Conservation (phyloP, 768 basidiomycete genomes). For the Tricholoma sp. region DNA sequence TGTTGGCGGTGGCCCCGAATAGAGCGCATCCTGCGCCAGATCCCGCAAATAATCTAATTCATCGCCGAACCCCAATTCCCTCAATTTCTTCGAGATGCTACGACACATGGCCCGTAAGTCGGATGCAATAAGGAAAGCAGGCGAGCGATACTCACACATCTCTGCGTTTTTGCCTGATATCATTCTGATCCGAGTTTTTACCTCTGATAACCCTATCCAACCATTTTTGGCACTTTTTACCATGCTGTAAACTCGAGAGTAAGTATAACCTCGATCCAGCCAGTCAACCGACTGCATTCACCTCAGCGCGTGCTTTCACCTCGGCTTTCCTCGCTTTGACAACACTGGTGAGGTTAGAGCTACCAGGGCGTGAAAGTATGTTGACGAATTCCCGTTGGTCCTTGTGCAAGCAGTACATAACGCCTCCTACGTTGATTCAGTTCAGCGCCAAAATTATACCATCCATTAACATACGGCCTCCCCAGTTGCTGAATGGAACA, state of each 20-base stretch:
- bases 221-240: conserved; percentile 7
- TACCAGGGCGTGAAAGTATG: conserved; percentile 7
- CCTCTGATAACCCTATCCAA: background rate
- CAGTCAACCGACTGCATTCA: background rate
- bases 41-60: conserved; percentile 11
- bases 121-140: background rate
- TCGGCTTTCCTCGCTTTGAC: conserved; percentile 11
- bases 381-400: conserved; percentile 17
- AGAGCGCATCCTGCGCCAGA: conserved; percentile 1
- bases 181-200: conserved; percentile 11
- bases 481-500: conserved; percentile 14
- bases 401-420: conserved; percentile 12
- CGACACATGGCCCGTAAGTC: background rate
- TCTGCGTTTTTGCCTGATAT: conserved; percentile 7
- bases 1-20: background rate
- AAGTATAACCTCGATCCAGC: background rate
- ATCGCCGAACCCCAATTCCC: conserved; percentile 9
- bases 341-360: conserved; percentile 8
- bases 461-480: conserved; percentile 10
- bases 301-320: conserved; percentile 9
- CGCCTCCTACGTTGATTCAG: conserved; percentile 1
- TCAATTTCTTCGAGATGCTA: conserved; percentile 12
- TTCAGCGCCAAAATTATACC: background rate
- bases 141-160: conserved; percentile 9
- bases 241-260: conserved; percentile 1